Conservation (phyloP, 169 alveolate species). For the Plasmodium inui region DNA sequence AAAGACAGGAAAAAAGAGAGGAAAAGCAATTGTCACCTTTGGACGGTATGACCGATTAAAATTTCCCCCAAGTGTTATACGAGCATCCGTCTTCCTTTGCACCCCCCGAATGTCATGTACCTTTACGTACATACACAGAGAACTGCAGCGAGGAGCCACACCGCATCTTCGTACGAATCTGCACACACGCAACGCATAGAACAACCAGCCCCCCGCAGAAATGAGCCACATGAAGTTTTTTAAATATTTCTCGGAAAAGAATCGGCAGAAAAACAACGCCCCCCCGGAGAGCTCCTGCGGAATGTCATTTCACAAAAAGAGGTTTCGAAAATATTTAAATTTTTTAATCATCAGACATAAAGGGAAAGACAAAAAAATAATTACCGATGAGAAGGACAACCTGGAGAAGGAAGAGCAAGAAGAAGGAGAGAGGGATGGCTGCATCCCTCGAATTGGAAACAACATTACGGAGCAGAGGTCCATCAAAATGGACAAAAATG, state of each 20-base stretch:
- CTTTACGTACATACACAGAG: neutral
- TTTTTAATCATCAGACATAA: constrained; percentile 23
- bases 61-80: neutral
- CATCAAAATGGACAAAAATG: neutral
- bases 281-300: constrained; percentile 10
- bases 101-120: neutral
- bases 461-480: neutral
- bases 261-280: constrained; percentile 19
- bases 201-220: neutral
- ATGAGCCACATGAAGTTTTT: constrained; percentile 52
- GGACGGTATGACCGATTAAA: neutral
- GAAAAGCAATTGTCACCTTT: neutral
- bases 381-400: neutral
- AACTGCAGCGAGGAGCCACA: neutral
- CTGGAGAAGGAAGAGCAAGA: neutral
- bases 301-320: constrained; percentile 24
- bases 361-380: constrained; percentile 13
- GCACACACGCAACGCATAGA: neutral
- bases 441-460: neutral
- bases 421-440: neutral
- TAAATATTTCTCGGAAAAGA: constrained; percentile 50
- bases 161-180: neutral
- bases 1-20: neutral
- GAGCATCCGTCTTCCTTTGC: neutral
- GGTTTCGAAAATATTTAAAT: constrained; percentile 33